These are phyloP conservation scores for Hysterangium stoloniferum DNA, from an alignment of 768 basidiomycete genomes.

Conservation along the genomic window DNA sequence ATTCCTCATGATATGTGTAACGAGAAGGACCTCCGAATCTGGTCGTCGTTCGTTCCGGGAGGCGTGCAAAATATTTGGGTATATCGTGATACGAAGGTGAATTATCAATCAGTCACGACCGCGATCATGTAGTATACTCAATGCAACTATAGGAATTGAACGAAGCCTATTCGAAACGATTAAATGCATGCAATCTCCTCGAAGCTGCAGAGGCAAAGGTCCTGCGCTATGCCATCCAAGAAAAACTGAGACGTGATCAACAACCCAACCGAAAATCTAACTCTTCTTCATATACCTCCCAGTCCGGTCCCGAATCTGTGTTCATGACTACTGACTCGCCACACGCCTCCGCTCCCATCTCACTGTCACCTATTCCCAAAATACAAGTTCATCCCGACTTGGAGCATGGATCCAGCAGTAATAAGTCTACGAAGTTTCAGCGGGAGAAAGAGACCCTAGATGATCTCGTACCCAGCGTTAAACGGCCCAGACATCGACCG, in stretches of 20 bases:
- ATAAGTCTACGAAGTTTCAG: neutral
- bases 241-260: neutral
- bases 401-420: neutral
- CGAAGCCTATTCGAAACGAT: conserved; percentile 34
- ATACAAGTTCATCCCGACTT: neutral
- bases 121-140: neutral
- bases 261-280: too few species aligned
- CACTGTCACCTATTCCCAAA: neutral
- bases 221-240: conserved; percentile 22
- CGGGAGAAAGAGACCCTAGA: conserved; percentile 31
- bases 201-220: conserved; percentile 50
- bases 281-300: too few species aligned
- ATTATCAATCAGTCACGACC: neutral
- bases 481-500: conserved; percentile 46
- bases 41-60: conserved; percentile 60
- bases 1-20: conserved; percentile 47
- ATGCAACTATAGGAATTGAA: conserved; percentile 25
- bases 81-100: conserved; percentile 40
- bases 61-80: conserved; percentile 65
- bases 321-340: neutral
- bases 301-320: neutral
- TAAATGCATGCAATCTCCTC: conserved; percentile 42
- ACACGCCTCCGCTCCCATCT: neutral
- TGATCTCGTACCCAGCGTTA: conserved; percentile 41
- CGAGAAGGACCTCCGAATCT: conserved; percentile 39